Evolutionary conservation across 176 grass and related monocot species (phyloP).

Genomic region (Carex littledalei): DNA sequence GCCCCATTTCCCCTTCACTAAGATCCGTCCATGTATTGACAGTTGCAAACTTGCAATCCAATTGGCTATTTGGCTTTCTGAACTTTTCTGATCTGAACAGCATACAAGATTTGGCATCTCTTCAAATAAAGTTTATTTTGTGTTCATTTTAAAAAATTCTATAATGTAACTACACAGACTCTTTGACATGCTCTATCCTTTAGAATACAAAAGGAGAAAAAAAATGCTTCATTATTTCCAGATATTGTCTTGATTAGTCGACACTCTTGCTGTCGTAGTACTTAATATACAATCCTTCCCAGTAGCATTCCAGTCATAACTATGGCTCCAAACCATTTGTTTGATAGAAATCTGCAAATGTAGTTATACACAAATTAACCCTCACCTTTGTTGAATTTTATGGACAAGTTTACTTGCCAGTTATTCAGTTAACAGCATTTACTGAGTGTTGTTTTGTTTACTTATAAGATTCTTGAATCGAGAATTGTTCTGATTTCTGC

Average conservation of each 20-base stretch:
- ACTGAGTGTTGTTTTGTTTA: too few relatives aligned
- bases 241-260: neutral
- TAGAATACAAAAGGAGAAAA: neutral
- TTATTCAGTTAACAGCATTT: neutral
- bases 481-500: too few relatives aligned
- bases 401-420: neutral
- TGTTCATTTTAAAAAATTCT: neutral
- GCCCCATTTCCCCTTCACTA: too few relatives aligned
- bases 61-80: too few relatives aligned
- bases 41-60: too few relatives aligned
- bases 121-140: neutral
- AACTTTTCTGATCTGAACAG: neutral
- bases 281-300: conserved; percentile 29
- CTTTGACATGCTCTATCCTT: neutral
- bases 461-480: too few relatives aligned
- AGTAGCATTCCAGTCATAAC: conserved; percentile 37
- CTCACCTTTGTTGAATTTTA: neutral
- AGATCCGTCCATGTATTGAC: too few relatives aligned
- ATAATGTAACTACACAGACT: neutral
- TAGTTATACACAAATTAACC: neutral
- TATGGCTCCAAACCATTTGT: conserved; percentile 42
- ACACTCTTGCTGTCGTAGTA: neutral
- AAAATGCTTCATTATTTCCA: neutral
- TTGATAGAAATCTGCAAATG: conserved; percentile 32
- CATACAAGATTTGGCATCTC: neutral